These are phyloP conservation scores for Diaporthe batatas DNA, from an alignment of 2,329 filamentous ascomycete species.

Conservation along the genomic window DNA sequence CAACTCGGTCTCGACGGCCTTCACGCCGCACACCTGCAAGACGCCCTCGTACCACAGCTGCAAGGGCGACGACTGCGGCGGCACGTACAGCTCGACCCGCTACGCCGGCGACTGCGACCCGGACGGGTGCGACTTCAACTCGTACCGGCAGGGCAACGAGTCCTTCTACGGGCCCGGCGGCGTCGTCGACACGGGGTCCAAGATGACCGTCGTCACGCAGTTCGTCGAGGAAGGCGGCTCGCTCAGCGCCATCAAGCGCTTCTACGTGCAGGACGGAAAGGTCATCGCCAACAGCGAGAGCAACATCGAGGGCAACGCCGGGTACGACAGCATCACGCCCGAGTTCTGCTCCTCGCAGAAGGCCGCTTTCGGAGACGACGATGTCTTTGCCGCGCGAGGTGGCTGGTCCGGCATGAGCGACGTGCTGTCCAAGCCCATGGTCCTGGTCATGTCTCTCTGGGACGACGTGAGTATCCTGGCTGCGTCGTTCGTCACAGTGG, in stretches of 20 bases:
- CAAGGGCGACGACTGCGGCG: slow-evolving; percentile 60
- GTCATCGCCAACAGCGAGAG: slow-evolving; percentile 64
- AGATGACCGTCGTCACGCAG: slow-evolving; percentile 73
- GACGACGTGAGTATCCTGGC: slow-evolving; percentile 60
- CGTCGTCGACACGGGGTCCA: slow-evolving; percentile 68
- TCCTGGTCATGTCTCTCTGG: slow-evolving; percentile 72
- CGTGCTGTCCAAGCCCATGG: slow-evolving; percentile 68
- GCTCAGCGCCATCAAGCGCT: slow-evolving; percentile 66
- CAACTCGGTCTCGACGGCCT: slow-evolving; percentile 69
- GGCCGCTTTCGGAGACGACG: slow-evolving; percentile 63
- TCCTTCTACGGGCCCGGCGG: slow-evolving; percentile 71
- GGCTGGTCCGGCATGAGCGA: slow-evolving; percentile 66
- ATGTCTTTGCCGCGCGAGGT: slow-evolving; percentile 64
- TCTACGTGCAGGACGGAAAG: slow-evolving; percentile 71
- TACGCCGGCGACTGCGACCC: slow-evolving; percentile 72
- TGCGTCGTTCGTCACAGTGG: too few relatives aligned
- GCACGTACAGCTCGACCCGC: slow-evolving; percentile 61
- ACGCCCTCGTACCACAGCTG: slow-evolving; percentile 58
- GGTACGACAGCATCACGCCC: slow-evolving; percentile 59
- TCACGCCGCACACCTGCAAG: slow-evolving; percentile 71
- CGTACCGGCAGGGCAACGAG: slow-evolving; percentile 71
- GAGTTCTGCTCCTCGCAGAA: slow-evolving; percentile 70
- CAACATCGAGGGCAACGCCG: slow-evolving; percentile 48
- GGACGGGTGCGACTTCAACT: slow-evolving; percentile 76
- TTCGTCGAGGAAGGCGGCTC: slow-evolving; percentile 56